Conservation (phyloP, 768 basidiomycete genomes). For the Tephrocybe sp. region DNA sequence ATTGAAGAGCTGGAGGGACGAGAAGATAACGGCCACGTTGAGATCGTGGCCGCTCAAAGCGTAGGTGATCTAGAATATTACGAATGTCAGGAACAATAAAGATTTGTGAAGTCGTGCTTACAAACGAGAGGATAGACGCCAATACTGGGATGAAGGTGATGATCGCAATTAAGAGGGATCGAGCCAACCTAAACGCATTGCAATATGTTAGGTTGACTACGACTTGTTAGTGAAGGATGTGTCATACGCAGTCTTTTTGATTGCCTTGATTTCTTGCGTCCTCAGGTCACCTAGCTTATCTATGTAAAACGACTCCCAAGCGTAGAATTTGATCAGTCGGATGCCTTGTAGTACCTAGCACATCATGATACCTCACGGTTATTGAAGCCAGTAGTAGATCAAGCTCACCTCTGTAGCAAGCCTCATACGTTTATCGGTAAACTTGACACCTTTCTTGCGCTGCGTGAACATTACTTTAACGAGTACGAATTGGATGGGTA, state of each 20-base stretch:
- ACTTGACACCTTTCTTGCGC: slow-evolving; percentile 42
- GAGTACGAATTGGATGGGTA: slow-evolving; percentile 45
- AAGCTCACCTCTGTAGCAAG: slow-evolving; percentile 44
- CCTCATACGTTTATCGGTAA: slow-evolving; percentile 53
- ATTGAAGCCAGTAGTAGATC: not conserved
- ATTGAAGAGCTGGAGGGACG: slow-evolving; percentile 57
- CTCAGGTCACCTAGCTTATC: slow-evolving; percentile 38
- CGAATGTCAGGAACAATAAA: not conserved
- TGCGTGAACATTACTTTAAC: slow-evolving; percentile 42
- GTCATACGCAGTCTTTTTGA: slow-evolving; percentile 36
- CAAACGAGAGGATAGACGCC: slow-evolving; percentile 48
- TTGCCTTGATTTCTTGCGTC: slow-evolving; percentile 34
- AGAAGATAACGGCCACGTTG: slow-evolving; percentile 52
- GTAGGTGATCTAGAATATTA: slow-evolving; percentile 53
- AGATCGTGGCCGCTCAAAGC: slow-evolving; percentile 51
- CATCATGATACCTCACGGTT: not conserved
- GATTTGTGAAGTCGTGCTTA: slow-evolving; percentile 24
- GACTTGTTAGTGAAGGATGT: not conserved
- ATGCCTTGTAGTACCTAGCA: slow-evolving; percentile 60
- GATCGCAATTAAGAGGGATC: slow-evolving; percentile 36
- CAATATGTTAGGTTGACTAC: slow-evolving; percentile 4
- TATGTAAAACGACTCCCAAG: slow-evolving; percentile 52
- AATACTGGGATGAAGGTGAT: slow-evolving; percentile 52
- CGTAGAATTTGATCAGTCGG: slow-evolving; percentile 60
- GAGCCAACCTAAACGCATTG: slow-evolving; percentile 27